A percentile compares a stretch with the other conserved stretches of the same genome.
phyloP scores from a whole-genome alignment of 352 stramenopile species.

The Thraustochytrium sp. region DNA sequence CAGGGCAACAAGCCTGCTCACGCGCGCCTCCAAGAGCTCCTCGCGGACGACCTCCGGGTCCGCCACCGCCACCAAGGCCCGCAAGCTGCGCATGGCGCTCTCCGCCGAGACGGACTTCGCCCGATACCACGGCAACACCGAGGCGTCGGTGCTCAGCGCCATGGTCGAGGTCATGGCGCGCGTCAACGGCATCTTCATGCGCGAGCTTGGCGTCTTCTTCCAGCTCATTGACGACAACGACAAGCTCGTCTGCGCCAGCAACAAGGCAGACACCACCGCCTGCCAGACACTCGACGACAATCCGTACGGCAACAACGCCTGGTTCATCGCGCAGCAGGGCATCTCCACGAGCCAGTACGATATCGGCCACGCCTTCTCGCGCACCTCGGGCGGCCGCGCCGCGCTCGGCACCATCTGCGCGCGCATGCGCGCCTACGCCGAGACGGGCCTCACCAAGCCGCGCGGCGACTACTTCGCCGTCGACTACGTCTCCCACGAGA shows the following conservation, averaged over 20 bases:
- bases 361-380: slow-evolving; percentile 32
- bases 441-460: not conserved
- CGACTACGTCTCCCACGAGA: slow-evolving; percentile 43
- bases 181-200: slow-evolving; percentile 42
- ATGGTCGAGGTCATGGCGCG: slow-evolving; percentile 3
- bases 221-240: slow-evolving; percentile 41
- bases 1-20: not conserved
- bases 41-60: too few relatives aligned
- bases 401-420: not conserved
- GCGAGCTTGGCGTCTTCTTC: slow-evolving; percentile 39
- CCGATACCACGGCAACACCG: not conserved
- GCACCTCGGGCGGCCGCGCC: not conserved
- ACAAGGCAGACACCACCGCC: not conserved
- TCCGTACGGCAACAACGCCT: not conserved
- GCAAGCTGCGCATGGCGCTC: slow-evolving; percentile 9
- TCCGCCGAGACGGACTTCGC: slow-evolving; percentile 40
- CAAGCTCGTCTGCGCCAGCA: slow-evolving; percentile 36
- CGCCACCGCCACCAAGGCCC: not conserved
- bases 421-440: not conserved
- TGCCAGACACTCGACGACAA: not conserved
- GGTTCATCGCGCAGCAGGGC: not conserved
- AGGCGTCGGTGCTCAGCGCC: not conserved
- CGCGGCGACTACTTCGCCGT: slow-evolving; percentile 6
- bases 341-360: slow-evolving; percentile 24
- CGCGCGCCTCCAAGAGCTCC: too few relatives aligned